Percentiles rank a stretch among this genome's conserved stretches.
These are phyloP conservation scores for Cadophora luteo-olivacea DNA, from an alignment of 2,329 filamentous ascomycete genomes.

Conservation along the genomic window DNA sequence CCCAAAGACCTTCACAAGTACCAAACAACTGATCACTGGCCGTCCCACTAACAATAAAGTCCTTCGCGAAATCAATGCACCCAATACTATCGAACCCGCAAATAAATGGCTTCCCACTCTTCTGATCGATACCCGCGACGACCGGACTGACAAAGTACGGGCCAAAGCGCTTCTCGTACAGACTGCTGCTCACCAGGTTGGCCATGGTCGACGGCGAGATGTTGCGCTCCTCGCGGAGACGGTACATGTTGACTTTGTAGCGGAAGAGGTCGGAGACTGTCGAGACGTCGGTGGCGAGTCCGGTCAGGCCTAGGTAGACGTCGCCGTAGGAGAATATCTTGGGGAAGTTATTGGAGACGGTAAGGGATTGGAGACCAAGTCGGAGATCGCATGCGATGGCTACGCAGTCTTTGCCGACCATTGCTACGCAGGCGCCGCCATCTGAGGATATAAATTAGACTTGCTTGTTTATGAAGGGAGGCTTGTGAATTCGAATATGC, in stretches of 20 bases:
- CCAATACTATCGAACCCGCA: conserved; percentile 99
- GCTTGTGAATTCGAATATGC: conserved; percentile 25
- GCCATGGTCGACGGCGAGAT: conserved; percentile 95
- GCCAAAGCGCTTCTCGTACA: conserved; percentile 96
- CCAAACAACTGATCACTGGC: conserved; percentile 98
- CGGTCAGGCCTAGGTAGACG: conserved; percentile 93
- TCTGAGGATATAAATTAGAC: conserved; percentile 51
- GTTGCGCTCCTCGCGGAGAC: conserved; percentile 94
- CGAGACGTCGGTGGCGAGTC: conserved; percentile 92
- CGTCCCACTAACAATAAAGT: conserved; percentile 97
- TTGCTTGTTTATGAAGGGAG: not conserved
- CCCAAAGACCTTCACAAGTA: conserved; percentile 98
- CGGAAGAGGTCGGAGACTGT: conserved; percentile 97
- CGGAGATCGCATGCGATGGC: conserved; percentile 99
- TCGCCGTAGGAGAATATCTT: conserved; percentile 99
- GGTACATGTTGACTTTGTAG: conserved; percentile 99
- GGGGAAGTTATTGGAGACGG: conserved; percentile 99
- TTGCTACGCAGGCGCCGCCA: conserved; percentile 95
- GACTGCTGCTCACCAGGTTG: conserved; percentile 87
- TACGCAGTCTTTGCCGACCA: conserved; percentile 99
- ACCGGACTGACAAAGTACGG: conserved; percentile 97
- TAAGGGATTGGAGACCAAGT: conserved; percentile 93
- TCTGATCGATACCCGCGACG: conserved; percentile 92
- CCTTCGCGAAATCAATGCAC: conserved; percentile 99
- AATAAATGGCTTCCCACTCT: conserved; percentile 94